These are phyloP conservation scores for Clavispora vitiphila DNA, from an alignment of 805 yeast genomes.

Conservation along the genomic window DNA sequence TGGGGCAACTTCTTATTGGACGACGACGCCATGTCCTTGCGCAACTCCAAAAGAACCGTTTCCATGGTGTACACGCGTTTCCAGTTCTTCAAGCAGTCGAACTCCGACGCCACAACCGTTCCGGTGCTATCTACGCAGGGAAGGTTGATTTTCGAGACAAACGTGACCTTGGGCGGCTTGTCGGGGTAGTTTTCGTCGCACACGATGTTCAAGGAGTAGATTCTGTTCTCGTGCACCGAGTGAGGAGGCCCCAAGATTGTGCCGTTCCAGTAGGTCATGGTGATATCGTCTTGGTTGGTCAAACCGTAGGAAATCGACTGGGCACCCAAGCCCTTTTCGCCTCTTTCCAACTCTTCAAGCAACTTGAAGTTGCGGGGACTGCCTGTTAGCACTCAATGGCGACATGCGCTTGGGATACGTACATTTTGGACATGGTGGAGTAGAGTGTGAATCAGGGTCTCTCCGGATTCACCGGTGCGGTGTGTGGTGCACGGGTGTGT, in stretches of 20 bases:
- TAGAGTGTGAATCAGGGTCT: not conserved
- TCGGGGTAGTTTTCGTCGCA: slow-evolving; percentile 89
- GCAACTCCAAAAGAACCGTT: slow-evolving; percentile 78
- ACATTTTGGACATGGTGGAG: slow-evolving; percentile 43
- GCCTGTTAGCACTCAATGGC: slow-evolving; percentile 12
- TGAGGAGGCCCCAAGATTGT: slow-evolving; percentile 98
- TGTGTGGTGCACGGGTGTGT: slow-evolving; percentile 2
- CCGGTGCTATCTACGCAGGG: slow-evolving; percentile 82
- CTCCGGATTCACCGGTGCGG: not conserved
- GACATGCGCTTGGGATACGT: slow-evolving; percentile 17
- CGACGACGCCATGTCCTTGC: slow-evolving; percentile 80
- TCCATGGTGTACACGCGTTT: slow-evolving; percentile 90
- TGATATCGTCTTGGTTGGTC: slow-evolving; percentile 82
- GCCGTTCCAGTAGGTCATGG: slow-evolving; percentile 96
- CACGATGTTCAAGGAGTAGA: slow-evolving; percentile 73
- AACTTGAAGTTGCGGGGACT: slow-evolving; percentile 93
- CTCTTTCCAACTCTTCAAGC: slow-evolving; percentile 94
- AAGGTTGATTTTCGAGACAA: slow-evolving; percentile 78
- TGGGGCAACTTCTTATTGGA: slow-evolving; percentile 80
- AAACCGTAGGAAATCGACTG: slow-evolving; percentile 96
- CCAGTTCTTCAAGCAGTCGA: slow-evolving; percentile 78
- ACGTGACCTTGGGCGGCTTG: slow-evolving; percentile 76
- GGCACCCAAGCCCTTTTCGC: slow-evolving; percentile 96
- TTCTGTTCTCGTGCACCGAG: slow-evolving; percentile 82
- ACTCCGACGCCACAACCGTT: slow-evolving; percentile 39